Evolutionary conservation across 2,329 filamentous ascomycete species (phyloP), one percentile per base, ranked within the genome.

Genomic region (Fusarium chaquense): DNA sequence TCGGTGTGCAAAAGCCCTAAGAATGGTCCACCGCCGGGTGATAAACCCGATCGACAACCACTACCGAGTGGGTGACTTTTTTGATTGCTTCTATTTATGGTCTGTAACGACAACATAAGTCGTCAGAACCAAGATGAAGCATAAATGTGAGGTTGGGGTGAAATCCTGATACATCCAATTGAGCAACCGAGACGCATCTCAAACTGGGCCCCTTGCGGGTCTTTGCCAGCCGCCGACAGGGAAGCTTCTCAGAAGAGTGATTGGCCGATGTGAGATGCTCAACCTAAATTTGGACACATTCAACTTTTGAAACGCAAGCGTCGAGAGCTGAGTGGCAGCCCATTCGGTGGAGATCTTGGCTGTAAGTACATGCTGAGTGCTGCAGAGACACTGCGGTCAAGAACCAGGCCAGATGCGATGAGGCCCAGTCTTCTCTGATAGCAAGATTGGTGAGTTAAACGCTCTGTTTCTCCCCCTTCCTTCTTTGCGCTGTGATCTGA

Each of bases 241-340:
- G 69, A 70, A 73, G 75, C 65, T 74, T 73, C 20, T 75, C 74
- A 72, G 56, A 66, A 52, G n/a, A 47, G 33, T 79, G 74, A 80
- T 81, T 81, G 79, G 80, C 35, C 56, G 49, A 63, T 59, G 67
- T 63, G 68, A 71, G 50, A 72, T 74, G 73, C 72, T 75, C 76
- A 76, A 75, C 71, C 78, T 77, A 76, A 76, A 74, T 78, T 75
- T 76, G 74, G 73, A 53, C 65, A 67, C 61, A 62, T 60, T 70
- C 65, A 66, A 70, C 68, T 70, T 72, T 63, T 77, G 76, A 75
- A 77, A 77, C 76, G 67, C 69, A 69, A 71, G 71, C 63, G 66
- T 67, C 59, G 54, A 71, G 40, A 66, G 60, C 62, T 62, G 71
- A 65, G 63, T 73, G 71, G 69, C 70, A 64, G 72, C 50, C 66